Percentiles rank a stretch among this genome's conserved stretches.
Conservation (phyloP, 1,284 basidiomycete genomes). For the Pyrrhoderma lamaoense region DNA sequence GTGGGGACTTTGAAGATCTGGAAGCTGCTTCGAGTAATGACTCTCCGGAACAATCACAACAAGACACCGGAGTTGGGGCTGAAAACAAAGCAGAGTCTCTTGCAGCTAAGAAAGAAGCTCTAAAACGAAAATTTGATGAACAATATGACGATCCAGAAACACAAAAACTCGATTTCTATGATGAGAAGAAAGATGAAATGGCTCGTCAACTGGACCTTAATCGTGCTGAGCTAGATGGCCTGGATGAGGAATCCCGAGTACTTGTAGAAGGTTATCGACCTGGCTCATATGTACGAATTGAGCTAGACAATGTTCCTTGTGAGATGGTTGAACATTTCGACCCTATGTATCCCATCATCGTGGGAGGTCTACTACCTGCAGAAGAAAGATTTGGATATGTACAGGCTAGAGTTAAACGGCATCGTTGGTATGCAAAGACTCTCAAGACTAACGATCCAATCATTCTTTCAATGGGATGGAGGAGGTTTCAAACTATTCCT, state of each 20-base stretch:
- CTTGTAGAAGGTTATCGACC: slow-evolving; percentile 88
- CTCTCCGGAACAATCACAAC: slow-evolving; percentile 27
- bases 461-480: slow-evolving; percentile 93
- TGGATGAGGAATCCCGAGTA: slow-evolving; percentile 74
- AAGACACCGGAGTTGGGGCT: slow-evolving; percentile 21
- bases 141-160: slow-evolving; percentile 89
- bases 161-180: slow-evolving; percentile 80
- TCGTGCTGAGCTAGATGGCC: slow-evolving; percentile 76
- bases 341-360: slow-evolving; percentile 82
- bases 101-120: slow-evolving; percentile 81
- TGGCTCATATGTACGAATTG: slow-evolving; percentile 92
- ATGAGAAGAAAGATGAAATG: slow-evolving; percentile 89
- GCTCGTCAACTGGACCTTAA: slow-evolving; percentile 82
- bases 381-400: slow-evolving; percentile 93
- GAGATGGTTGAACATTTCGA: slow-evolving; percentile 95
- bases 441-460: slow-evolving; percentile 98
- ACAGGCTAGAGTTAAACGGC: slow-evolving; percentile 93
- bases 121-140: slow-evolving; percentile 95
- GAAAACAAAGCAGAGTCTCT: slow-evolving; percentile 41
- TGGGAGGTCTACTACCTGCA: slow-evolving; percentile 87
- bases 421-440: slow-evolving; percentile 89
- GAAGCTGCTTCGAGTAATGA: slow-evolving; percentile 29
- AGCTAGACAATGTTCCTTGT: slow-evolving; percentile 78
- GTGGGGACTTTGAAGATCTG: slow-evolving; percentile 37
- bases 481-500: slow-evolving; percentile 91